Evolutionary conservation across 2,329 filamentous ascomycete species (phyloP), one percentile per base, ranked within the genome.

Genomic region (Trichoderma sp.): DNA sequence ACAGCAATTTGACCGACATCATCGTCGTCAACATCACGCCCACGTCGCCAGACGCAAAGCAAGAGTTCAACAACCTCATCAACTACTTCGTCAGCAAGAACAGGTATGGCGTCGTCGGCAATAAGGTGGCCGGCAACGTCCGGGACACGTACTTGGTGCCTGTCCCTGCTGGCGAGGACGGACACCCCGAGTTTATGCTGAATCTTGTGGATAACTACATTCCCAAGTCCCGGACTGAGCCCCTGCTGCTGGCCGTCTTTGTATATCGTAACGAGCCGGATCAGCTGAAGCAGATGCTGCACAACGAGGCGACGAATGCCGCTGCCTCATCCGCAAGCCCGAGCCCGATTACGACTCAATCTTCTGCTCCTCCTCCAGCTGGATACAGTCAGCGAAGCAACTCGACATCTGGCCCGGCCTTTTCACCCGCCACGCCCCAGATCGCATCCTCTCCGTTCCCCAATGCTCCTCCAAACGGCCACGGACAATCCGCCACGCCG

Each of bases 91-190:
- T 91, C 59, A 89, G 89, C 68, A 94, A 96, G 81, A 90, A 93
- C 78, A 90, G 95, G 41, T 99, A 97, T 82, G 96, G 95, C 24
- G 96, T 98, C 1, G 89, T 98, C 7, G 92, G 92, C 16, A 94
- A 96, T 81, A 93, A 94, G 82, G 89, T 90, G 1, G 85, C 92
- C 35, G 89, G 91, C 24, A 93, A 95, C 76, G 93, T 98, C 66
- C 93, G 95, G 76, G 96, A 98, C 81, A 94, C 95, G 1, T 98
- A 98, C 83, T 89, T 98, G 38, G 93, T 98, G 11, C 96, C 97
- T 0, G 91, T 98, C 5, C 91, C 95, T 38, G 89, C 92, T 6
- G 95, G 94, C 31, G 88, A 90, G 31, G 88, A 87, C 41, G 90
- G 89, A 67, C 90, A 96, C 60, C 96, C 97, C 0, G 94, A 95